A percentile compares a stretch with the other conserved stretches of the same genome.
Conservation (phyloP, 176 grass and related monocot species). For the Musa troglodytarum region DNA sequence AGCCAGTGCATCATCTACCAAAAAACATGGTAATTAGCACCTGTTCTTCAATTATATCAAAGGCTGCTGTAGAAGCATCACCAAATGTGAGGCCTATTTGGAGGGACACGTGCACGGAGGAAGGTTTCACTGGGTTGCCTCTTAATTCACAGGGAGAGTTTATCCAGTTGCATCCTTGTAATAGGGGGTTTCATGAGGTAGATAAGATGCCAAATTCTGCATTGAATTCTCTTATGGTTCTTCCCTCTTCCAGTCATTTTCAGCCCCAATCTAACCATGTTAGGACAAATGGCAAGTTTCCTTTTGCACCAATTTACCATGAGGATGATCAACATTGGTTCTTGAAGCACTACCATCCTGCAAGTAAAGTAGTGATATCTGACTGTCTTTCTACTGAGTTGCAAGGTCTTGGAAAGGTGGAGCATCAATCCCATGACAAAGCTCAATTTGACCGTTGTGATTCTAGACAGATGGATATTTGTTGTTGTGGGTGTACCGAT, state of each 20-base stretch:
- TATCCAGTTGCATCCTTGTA: slow-evolving; percentile 41
- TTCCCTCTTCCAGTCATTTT: slow-evolving; percentile 23
- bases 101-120: slow-evolving; percentile 15
- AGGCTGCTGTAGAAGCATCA: slow-evolving; percentile 30
- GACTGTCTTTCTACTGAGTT: slow-evolving; percentile 34
- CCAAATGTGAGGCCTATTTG: not conserved
- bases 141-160: slow-evolving; percentile 88
- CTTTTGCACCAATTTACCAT: slow-evolving; percentile 26
- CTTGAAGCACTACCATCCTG: slow-evolving; percentile 24
- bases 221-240: slow-evolving; percentile 20
- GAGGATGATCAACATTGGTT: slow-evolving; percentile 34
- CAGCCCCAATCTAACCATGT: slow-evolving; percentile 7
- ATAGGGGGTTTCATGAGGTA: slow-evolving; percentile 21
- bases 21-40: slow-evolving; percentile 28
- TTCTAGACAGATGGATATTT: slow-evolving; percentile 4
- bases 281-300: slow-evolving; percentile 32
- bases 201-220: slow-evolving; percentile 29
- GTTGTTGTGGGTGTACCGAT: slow-evolving; percentile 25
- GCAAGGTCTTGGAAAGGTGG: slow-evolving; percentile 35
- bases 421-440: slow-evolving; percentile 26
- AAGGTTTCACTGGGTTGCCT: slow-evolving; percentile 54
- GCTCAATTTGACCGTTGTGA: slow-evolving; percentile 13
- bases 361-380: slow-evolving; percentile 20
- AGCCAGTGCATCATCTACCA: slow-evolving; percentile 24
- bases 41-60: slow-evolving; percentile 56